Evolutionary conservation across 192 early-diverging fungal species (phyloP).

Genomic region (Funneliformis geosporum): DNA sequence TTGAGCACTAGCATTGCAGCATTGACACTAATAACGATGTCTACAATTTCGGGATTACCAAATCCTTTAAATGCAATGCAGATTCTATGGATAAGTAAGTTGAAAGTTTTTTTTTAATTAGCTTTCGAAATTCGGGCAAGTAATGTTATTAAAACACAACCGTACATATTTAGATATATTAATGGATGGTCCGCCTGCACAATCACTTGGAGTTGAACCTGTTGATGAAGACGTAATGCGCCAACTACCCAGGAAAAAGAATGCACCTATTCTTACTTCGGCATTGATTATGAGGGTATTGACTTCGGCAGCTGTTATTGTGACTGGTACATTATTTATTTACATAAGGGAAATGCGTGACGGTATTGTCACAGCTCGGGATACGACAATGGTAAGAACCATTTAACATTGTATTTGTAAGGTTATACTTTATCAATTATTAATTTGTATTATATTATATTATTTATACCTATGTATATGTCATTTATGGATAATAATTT

Average conservation of each 20-base stretch:
- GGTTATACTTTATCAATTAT: background rate
- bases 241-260: constrained; percentile 78
- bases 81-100: constrained; percentile 97
- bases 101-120: constrained; percentile 5
- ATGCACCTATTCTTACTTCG: constrained; percentile 79
- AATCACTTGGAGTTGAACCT: constrained; percentile 94
- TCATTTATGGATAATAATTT: too few relatives aligned
- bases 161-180: constrained; percentile 73
- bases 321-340: constrained; percentile 81
- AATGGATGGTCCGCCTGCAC: constrained; percentile 97
- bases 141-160: background rate
- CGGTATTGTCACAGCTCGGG: constrained; percentile 66
- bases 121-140: background rate
- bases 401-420: background rate
- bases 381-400: constrained; percentile 83
- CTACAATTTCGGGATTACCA: constrained; percentile 80
- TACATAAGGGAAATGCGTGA: constrained; percentile 79
- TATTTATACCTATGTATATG: too few relatives aligned
- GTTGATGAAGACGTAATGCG: constrained; percentile 91
- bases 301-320: constrained; percentile 78
- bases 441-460: background rate
- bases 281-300: constrained; percentile 73
- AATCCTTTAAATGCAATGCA: constrained; percentile 99
- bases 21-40: constrained; percentile 81
- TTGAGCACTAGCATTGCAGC: constrained; percentile 93